A percentile compares a stretch with the other conserved stretches of the same genome.
Conservation (phyloP, 306 rosid species). For the Prosopis cineraria region DNA sequence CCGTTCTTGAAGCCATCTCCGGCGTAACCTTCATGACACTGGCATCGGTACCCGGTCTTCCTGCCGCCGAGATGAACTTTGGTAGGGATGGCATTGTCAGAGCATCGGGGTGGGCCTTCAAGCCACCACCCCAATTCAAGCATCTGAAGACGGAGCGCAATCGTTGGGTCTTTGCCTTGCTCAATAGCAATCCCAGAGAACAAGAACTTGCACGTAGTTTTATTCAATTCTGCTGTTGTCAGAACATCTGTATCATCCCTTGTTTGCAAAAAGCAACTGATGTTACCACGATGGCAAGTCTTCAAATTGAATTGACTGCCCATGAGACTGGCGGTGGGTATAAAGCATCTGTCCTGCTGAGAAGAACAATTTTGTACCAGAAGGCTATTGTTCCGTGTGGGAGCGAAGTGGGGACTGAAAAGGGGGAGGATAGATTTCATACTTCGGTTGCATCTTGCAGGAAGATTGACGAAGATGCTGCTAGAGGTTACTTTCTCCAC, state of each 20-base stretch:
- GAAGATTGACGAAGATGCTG: slow-evolving; percentile 56
- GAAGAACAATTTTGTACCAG: slow-evolving; percentile 51
- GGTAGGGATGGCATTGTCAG: slow-evolving; percentile 25
- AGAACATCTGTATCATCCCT: slow-evolving; percentile 10
- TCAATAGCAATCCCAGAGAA: slow-evolving; percentile 51
- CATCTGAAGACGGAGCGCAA: slow-evolving; percentile 50
- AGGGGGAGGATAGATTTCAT: slow-evolving; percentile 36
- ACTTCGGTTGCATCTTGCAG: slow-evolving; percentile 50
- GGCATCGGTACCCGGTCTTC: slow-evolving; percentile 54
- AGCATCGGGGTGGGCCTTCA: slow-evolving; percentile 32
- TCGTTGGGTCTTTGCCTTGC: slow-evolving; percentile 18
- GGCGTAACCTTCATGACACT: slow-evolving; percentile 46
- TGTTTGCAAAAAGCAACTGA: slow-evolving; percentile 46
- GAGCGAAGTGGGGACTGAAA: slow-evolving; percentile 42
- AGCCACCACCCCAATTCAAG: slow-evolving; percentile 89
- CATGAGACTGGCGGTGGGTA: slow-evolving; percentile 35
- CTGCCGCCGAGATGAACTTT: background rate
- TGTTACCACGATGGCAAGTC: slow-evolving; percentile 36
- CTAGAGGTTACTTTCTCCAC: slow-evolving; percentile 52
- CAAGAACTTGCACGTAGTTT: slow-evolving; percentile 42
- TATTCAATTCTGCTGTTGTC: background rate
- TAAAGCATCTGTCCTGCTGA: slow-evolving; percentile 36
- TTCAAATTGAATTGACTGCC: slow-evolving; percentile 16
- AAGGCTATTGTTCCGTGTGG: slow-evolving; percentile 55
- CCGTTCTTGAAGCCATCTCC: slow-evolving; percentile 71